These are phyloP conservation scores for Chrysophaeum taylorii DNA, from an alignment of 352 stramenopile species.

Conservation along the genomic window DNA sequence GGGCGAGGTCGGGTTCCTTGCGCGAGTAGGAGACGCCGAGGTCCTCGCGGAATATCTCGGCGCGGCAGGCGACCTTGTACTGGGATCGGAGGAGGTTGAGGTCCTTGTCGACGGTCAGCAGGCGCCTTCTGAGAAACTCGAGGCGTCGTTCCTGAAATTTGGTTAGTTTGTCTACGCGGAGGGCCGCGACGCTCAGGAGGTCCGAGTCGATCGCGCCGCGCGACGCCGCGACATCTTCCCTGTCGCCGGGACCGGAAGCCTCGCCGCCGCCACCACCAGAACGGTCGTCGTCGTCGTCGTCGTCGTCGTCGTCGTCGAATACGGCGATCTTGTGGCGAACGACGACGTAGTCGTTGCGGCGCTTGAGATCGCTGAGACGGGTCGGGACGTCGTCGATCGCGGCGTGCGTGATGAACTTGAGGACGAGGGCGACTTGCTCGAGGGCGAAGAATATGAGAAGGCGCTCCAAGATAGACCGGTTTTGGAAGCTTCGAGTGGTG, in stretches of 20 bases:
- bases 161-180: background rate
- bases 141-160: too few relatives aligned
- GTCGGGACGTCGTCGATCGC: background rate
- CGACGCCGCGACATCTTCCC: background rate
- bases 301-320: slow-evolving; percentile 6
- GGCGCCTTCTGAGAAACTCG: background rate
- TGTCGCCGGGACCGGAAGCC: background rate
- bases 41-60: background rate
- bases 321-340: slow-evolving; percentile 4
- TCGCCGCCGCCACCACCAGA: background rate
- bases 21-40: slow-evolving; percentile 13
- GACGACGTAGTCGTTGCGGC: background rate
- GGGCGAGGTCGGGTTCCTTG: background rate
- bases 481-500: slow-evolving; percentile 42
- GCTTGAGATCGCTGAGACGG: background rate
- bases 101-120: background rate
- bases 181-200: background rate
- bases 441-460: slow-evolving; percentile 58
- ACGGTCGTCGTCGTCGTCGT: background rate
- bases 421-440: slow-evolving; percentile 35
- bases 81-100: background rate
- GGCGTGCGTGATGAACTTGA: background rate
- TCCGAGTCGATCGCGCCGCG: background rate
- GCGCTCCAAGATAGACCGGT: slow-evolving; percentile 37
- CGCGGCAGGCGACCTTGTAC: background rate